Evolutionary conservation across 2,329 filamentous ascomycete genomes (phyloP).

Genomic region (Exophiala spinifera): DNA sequence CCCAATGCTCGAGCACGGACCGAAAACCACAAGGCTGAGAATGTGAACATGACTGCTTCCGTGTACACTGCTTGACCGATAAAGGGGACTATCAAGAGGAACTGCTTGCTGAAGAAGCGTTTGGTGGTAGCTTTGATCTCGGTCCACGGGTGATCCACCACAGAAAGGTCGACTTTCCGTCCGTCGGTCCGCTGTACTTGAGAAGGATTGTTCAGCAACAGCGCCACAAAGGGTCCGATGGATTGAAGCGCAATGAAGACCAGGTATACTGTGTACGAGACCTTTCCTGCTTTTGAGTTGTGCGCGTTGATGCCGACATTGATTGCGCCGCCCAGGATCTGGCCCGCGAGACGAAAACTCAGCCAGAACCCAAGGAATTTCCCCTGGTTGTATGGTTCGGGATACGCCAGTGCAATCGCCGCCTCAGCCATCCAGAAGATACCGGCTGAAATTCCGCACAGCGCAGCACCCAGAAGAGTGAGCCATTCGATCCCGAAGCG

Average conservation of each 20-base stretch:
- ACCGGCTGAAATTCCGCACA: constrained; percentile 68
- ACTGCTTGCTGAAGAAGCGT: constrained; percentile 59
- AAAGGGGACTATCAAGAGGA: constrained; percentile 63
- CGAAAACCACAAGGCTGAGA: constrained; percentile 64
- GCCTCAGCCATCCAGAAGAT: constrained; percentile 75
- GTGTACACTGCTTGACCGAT: constrained; percentile 70
- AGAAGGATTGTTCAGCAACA: constrained; percentile 60
- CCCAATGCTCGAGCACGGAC: constrained; percentile 67
- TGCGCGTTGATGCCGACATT: constrained; percentile 65
- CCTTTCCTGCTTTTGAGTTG: constrained; percentile 57
- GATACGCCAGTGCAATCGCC: constrained; percentile 69
- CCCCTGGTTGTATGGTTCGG: constrained; percentile 65
- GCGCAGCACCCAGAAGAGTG: constrained; percentile 63
- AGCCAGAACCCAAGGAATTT: constrained; percentile 68
- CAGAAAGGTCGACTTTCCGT: constrained; percentile 57
- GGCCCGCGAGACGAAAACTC: constrained; percentile 58
- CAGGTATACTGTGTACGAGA: constrained; percentile 66
- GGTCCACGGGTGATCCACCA: constrained; percentile 53
- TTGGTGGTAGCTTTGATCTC: constrained; percentile 61
- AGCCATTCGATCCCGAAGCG: constrained; percentile 68
- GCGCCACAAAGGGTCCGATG: constrained; percentile 60
- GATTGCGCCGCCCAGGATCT: constrained; percentile 69
- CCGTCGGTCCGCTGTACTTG: constrained; percentile 66
- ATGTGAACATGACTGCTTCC: constrained; percentile 71
- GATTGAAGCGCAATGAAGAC: constrained; percentile 70